Conservation (phyloP, 2,329 filamentous ascomycete genomes). For the Beauveria rudraprayagi region DNA sequence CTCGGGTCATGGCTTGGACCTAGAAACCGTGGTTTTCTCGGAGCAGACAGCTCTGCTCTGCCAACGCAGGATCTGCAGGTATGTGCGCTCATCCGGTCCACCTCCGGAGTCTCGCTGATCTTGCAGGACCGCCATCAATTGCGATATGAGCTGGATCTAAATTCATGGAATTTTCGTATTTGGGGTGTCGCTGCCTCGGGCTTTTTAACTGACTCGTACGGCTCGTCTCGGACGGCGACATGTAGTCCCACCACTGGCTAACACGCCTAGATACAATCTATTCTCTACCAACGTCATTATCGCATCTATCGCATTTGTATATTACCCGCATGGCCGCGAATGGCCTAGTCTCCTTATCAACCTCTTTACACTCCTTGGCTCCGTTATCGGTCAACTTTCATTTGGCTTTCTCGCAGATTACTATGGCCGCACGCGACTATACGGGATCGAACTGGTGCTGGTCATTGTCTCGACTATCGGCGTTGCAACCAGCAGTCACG, state of each 20-base stretch:
- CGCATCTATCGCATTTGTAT: constrained; percentile 45
- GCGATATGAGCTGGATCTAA: constrained; percentile 45
- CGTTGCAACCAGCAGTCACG: constrained; percentile 43
- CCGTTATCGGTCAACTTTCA: constrained; percentile 41
- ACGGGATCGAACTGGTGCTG: constrained; percentile 48
- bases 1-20: constrained; percentile 22
- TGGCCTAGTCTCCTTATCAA: constrained; percentile 43
- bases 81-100: constrained; percentile 16
- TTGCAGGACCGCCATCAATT: constrained; percentile 41
- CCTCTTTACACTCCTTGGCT: constrained; percentile 44
- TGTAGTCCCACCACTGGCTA: not conserved
- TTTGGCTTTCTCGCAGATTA: constrained; percentile 48
- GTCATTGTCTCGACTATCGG: constrained; percentile 51
- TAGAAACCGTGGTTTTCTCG: constrained; percentile 43
- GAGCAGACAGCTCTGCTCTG: constrained; percentile 42
- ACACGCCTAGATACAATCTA: constrained; percentile 38
- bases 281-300: constrained; percentile 48
- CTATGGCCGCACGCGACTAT: constrained; percentile 46
- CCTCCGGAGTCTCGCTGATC: constrained; percentile 5
- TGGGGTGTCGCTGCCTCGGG: constrained; percentile 48
- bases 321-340: constrained; percentile 37
- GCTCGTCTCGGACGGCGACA: constrained; percentile 6
- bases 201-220: constrained; percentile 46
- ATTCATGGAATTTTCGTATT: constrained; percentile 46
- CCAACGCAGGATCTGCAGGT: constrained; percentile 41